phyloP scores from a whole-genome alignment of 139 green algal species.

The Yamagishiella unicocca region DNA sequence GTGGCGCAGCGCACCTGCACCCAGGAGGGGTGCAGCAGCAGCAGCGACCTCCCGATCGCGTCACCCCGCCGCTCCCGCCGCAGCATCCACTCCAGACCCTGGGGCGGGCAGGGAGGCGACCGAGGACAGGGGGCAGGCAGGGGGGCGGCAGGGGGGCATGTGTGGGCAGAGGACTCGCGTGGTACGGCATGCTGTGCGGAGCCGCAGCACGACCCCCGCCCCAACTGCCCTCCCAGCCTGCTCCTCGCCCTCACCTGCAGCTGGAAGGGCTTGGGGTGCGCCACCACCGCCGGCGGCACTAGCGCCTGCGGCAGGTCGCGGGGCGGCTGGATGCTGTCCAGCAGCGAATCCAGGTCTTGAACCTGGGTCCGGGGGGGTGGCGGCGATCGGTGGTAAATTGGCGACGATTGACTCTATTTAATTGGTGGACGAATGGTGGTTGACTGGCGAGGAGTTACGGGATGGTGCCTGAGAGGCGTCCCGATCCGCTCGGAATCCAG shows the following conservation, averaged over 20 bases:
- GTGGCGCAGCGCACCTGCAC: constrained; percentile 71
- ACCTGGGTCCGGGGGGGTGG: neutral
- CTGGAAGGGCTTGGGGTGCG: constrained; percentile 70
- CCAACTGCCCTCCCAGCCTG: neutral
- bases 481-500: too few relatives aligned
- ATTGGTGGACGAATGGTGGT: too few relatives aligned
- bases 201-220: neutral
- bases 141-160: neutral
- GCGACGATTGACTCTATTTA: too few relatives aligned
- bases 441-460: too few relatives aligned
- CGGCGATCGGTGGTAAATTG: too few relatives aligned
- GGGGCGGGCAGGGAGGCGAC: neutral
- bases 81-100: constrained; percentile 77
- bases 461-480: too few relatives aligned
- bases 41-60: constrained; percentile 57
- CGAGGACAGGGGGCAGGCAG: neutral
- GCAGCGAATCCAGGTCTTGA: constrained; percentile 44
- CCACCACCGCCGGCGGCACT: constrained; percentile 33
- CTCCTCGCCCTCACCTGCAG: constrained; percentile 44
- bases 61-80: constrained; percentile 65
- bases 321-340: constrained; percentile 43
- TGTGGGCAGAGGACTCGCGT: too few relatives aligned
- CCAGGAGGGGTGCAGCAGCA: constrained; percentile 72
- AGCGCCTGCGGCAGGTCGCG: neutral
- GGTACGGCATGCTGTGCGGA: too few relatives aligned